A percentile compares a stretch with the other conserved stretches of the same genome.
These are phyloP conservation scores for Vitis hybrid DNA, from an alignment of 177 flowering plant genomes.

Conservation along the genomic window DNA sequence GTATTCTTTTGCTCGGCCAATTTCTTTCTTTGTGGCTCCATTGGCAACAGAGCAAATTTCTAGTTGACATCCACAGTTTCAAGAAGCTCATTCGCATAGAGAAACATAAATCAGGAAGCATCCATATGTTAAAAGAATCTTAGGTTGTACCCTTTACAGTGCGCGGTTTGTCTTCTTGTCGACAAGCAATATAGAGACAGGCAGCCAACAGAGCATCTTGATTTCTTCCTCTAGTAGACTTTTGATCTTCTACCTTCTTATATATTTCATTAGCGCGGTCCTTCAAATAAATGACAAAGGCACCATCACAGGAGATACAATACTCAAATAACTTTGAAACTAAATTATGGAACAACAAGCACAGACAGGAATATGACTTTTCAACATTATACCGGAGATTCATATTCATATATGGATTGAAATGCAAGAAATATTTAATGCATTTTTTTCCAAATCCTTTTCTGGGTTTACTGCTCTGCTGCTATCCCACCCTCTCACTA, in stretches of 20 bases:
- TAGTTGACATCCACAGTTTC: conserved; percentile 49
- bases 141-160: conserved; percentile 71
- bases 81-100: conserved; percentile 33
- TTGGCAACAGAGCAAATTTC: conserved; percentile 96
- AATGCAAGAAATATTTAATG: too few species aligned
- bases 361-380: too few species aligned
- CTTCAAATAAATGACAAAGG: conserved; percentile 21
- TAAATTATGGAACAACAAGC: too few species aligned
- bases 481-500: too few species aligned
- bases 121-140: conserved; percentile 26
- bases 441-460: too few species aligned
- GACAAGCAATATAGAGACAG: conserved; percentile 92
- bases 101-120: conserved; percentile 35
- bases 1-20: conserved; percentile 93
- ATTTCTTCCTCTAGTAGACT: conserved; percentile 85
- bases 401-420: too few species aligned
- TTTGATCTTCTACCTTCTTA: conserved; percentile 95
- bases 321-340: too few species aligned
- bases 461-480: too few species aligned
- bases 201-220: conserved; percentile 92
- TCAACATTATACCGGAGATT: too few species aligned
- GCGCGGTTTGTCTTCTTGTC: conserved; percentile 92
- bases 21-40: conserved; percentile 96
- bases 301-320: too few species aligned
- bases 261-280: conserved; percentile 95